phyloP scores from a whole-genome alignment of 1,284 basidiomycete species.

The Ustilago hordei region DNA sequence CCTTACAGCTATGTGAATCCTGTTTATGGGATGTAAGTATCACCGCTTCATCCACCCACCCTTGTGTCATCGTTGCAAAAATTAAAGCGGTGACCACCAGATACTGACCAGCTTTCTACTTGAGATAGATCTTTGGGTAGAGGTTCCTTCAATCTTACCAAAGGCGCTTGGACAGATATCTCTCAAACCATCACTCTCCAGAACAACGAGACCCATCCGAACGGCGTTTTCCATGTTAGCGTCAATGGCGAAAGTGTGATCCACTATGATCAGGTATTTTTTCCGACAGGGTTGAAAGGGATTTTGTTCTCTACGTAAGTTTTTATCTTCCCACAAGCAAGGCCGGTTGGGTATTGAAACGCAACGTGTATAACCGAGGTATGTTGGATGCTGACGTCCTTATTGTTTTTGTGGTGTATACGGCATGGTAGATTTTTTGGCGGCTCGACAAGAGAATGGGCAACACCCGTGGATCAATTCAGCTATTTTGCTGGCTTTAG shows the following conservation, averaged over 20 bases:
- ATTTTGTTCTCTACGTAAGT: constrained; percentile 53
- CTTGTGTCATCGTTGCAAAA: no score
- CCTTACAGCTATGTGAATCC: constrained; percentile 41
- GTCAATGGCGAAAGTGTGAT: constrained; percentile 27
- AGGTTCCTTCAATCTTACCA: constrained; percentile 30
- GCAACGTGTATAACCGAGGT: no score
- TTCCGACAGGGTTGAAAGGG: constrained; percentile 29
- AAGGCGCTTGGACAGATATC: constrained; percentile 41
- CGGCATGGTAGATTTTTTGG: constrained; percentile 36
- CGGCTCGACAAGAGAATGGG: constrained; percentile 40
- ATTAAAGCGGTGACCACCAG: no score
- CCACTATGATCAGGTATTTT: constrained; percentile 41
- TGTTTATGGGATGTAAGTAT: constrained; percentile 48
- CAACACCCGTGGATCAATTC: constrained; percentile 38
- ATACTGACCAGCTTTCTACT: no score
- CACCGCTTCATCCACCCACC: neutral
- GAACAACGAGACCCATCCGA: neutral
- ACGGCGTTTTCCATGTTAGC: constrained; percentile 37
- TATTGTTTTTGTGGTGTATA: no score
- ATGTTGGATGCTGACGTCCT: no score
- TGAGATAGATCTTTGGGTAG: constrained; percentile 38
- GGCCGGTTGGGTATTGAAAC: no score
- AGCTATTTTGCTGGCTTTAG: constrained; percentile 45
- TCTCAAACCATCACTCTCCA: constrained; percentile 40
- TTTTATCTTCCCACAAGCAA: neutral